Evolutionary conservation across 1,284 basidiomycete genomes (phyloP).

Genomic region (Cryptococcus floricola): DNA sequence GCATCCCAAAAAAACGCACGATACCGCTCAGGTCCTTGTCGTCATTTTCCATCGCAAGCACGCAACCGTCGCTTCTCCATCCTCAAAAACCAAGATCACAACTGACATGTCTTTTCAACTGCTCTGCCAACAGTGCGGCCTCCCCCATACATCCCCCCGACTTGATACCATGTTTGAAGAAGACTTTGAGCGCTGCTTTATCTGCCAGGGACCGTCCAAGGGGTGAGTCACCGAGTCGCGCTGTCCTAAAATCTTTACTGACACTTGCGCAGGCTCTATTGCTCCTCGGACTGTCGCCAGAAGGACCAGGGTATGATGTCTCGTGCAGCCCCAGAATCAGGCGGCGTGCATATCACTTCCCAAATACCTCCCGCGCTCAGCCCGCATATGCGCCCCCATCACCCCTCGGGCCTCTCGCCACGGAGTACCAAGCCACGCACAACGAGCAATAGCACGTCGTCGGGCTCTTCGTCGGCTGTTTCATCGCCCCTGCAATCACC

Average conservation of each 20-base stretch:
- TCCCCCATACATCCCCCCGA: slow-evolving; percentile 12
- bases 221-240: slow-evolving; percentile 22
- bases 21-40: not conserved
- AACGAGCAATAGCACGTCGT: slow-evolving; percentile 20
- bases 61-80: not conserved
- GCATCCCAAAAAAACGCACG: not conserved
- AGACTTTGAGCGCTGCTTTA: slow-evolving; percentile 45
- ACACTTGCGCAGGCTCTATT: slow-evolving; percentile 35
- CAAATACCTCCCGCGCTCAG: slow-evolving; percentile 36
- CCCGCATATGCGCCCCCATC: slow-evolving; percentile 31
- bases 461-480: slow-evolving; percentile 32
- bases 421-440: slow-evolving; percentile 13
- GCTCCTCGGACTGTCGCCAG: slow-evolving; percentile 40
- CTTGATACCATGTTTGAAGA: slow-evolving; percentile 45
- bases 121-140: slow-evolving; percentile 16
- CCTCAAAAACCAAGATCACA: not conserved
- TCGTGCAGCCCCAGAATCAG: slow-evolving; percentile 15
- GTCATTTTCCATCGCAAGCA: no score
- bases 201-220: slow-evolving; percentile 41
- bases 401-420: slow-evolving; percentile 34
- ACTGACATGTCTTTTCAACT: slow-evolving; percentile 6
- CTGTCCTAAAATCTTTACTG: not conserved
- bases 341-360: slow-evolving; percentile 33
- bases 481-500: slow-evolving; percentile 46
- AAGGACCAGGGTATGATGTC: slow-evolving; percentile 39